These are phyloP conservation scores for Basidiobolus meristosporus DNA, from an alignment of 371 early-diverging fungal genomes.

Conservation along the genomic window DNA sequence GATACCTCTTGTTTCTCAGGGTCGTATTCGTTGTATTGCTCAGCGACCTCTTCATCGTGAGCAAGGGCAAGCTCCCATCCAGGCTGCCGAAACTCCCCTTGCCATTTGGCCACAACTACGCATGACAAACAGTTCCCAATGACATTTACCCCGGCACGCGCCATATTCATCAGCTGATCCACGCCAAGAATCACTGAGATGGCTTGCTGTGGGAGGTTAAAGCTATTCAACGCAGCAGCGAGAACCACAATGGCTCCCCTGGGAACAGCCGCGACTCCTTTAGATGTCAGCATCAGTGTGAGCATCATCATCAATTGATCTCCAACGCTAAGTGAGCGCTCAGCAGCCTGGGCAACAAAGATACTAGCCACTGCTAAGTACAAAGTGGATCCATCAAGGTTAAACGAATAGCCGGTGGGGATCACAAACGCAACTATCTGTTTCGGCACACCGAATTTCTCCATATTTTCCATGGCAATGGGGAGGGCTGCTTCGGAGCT, in stretches of 20 bases:
- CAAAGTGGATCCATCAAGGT: slow-evolving; percentile 63
- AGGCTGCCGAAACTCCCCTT: slow-evolving; percentile 27
- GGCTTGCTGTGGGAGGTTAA: slow-evolving; percentile 31
- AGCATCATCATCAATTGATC: slow-evolving; percentile 53
- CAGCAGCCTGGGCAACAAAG: slow-evolving; percentile 45
- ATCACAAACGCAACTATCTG: slow-evolving; percentile 54
- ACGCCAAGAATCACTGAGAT: slow-evolving; percentile 43
- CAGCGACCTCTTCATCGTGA: no score
- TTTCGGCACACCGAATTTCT: slow-evolving; percentile 49
- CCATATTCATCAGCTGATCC: slow-evolving; percentile 66
- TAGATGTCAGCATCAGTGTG: slow-evolving; percentile 50
- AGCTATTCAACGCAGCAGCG: slow-evolving; percentile 22
- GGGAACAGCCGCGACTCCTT: slow-evolving; percentile 69
- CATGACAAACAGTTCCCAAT: slow-evolving; percentile 56
- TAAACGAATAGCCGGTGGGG: slow-evolving; percentile 66
- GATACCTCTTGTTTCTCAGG: no score
- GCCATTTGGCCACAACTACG: slow-evolving; percentile 48
- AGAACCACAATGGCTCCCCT: slow-evolving; percentile 53
- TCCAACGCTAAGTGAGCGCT: slow-evolving; percentile 23
- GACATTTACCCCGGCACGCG: slow-evolving; percentile 48
- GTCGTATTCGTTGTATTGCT: no score
- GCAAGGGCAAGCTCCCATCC: no score
- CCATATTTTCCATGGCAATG: slow-evolving; percentile 51
- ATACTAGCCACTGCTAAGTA: slow-evolving; percentile 44
- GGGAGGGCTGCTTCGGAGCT: slow-evolving; percentile 70